Conservation (phyloP, 495 filamentous ascomycete species). For the Copromyces sp. region DNA sequence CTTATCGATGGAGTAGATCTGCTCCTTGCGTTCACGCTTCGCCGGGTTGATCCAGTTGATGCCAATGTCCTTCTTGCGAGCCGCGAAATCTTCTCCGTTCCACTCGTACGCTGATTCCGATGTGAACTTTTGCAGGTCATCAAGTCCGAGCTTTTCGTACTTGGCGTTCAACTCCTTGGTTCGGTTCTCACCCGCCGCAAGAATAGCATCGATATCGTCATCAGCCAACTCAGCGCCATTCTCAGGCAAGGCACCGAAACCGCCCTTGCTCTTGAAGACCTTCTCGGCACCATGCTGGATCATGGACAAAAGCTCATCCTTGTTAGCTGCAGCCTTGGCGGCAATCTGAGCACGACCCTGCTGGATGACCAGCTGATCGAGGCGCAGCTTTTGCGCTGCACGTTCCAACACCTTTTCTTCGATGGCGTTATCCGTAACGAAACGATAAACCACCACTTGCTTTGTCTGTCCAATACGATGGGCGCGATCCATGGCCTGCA, state of each 20-base stretch:
- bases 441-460: constrained; percentile 91
- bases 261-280: constrained; percentile 65
- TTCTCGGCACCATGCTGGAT: constrained; percentile 98
- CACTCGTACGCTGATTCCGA: constrained; percentile 97
- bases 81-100: constrained; percentile 93
- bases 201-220: constrained; percentile 80
- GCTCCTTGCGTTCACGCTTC: constrained; percentile 97
- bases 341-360: constrained; percentile 93
- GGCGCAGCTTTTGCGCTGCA: constrained; percentile 91
- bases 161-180: constrained; percentile 83
- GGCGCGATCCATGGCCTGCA: constrained; percentile 97
- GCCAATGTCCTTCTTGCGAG: constrained; percentile 88
- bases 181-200: constrained; percentile 77
- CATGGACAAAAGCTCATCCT: constrained; percentile 94
- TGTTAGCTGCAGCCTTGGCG: constrained; percentile 75
- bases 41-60: constrained; percentile 97
- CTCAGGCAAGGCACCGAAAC: constrained; percentile 43
- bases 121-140: constrained; percentile 95
- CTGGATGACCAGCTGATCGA: constrained; percentile 98
- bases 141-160: constrained; percentile 96
- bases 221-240: constrained; percentile 60
- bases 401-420: constrained; percentile 98
- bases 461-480: constrained; percentile 99
- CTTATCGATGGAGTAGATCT: constrained; percentile 96
- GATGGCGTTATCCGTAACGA: constrained; percentile 95